Evolutionary conservation across 345 rosid species (phyloP), one percentile per base, ranked within the genome.

Genomic region (Melaleuca quinquenervia): DNA sequence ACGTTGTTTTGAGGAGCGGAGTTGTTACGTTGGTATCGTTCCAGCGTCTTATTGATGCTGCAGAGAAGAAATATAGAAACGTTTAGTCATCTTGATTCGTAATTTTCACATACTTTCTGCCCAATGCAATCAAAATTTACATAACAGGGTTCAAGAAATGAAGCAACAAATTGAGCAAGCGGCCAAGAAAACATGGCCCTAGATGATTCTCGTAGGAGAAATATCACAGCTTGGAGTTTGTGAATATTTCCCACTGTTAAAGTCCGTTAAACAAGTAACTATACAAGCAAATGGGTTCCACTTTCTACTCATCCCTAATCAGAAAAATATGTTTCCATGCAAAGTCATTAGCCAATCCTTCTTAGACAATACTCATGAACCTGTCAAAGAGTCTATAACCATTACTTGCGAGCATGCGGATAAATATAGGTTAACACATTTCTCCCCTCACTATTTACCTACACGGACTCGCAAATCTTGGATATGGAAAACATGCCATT

Each of bases 21-120:
- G 92, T 92, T 91, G 89, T 94, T 90, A 74, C 93, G 94, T 88
- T 93, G 94, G 87, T 96, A 95, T 83, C 96, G 88, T 87, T 96
- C 95, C 2, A 96, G 92, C 53, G 98, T 96, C 84, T 91, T 92
- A 88, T 85, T 82, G 64, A 85, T 89, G 55, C 97, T 95, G 91
- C 84, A 82, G 41, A 55, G 21, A 84, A 32, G 84, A 74, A 49
- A 6, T 44, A 82, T 12, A 51, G 75, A 62, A 62, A 62, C 13
- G 75, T 27, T 62, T 12, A 48, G 50, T 8, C 56, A 29, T 84
- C 29, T 15, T 5, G 18, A 84, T 4, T 53, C 45, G 44, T 41
- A 29, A 60, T 20, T 27, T 27, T 13, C 36, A 60, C 27, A 60
- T 27, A 82, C 6, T 82, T 45, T 45, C 53, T 50, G 36, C 83